phyloP scores from a whole-genome alignment of 495 filamentous ascomycete species.

The Achaetomiella virescens region DNA sequence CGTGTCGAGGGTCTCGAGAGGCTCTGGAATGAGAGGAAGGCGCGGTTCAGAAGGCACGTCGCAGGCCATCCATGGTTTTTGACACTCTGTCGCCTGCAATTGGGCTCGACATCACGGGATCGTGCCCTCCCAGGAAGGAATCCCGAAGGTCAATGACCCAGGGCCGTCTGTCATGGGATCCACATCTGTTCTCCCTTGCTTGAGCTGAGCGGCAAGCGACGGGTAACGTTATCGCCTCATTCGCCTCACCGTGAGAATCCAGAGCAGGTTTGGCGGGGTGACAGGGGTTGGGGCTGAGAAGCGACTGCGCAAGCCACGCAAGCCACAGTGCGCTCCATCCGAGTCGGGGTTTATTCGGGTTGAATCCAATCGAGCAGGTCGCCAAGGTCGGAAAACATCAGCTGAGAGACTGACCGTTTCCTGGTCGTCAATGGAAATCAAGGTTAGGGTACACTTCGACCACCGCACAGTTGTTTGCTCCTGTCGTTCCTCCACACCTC shows the following conservation, averaged over 20 bases:
- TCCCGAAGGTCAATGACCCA: slow-evolving; percentile 7
- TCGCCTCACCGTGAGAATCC: neutral
- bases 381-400: too few species aligned
- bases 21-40: slow-evolving; percentile 1
- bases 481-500: too few species aligned
- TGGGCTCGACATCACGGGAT: slow-evolving; percentile 9
- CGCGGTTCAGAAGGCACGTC: slow-evolving; percentile 1
- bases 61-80: slow-evolving; percentile 10
- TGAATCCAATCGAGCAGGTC: too few species aligned
- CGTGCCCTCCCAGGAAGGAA: neutral
- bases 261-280: neutral
- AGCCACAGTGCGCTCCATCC: slow-evolving; percentile 3
- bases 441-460: too few species aligned
- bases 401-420: too few species aligned
- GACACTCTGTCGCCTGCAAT: slow-evolving; percentile 1
- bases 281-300: neutral
- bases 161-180: slow-evolving; percentile 7
- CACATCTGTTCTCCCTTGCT: neutral
- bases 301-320: slow-evolving; percentile 3
- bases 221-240: slow-evolving; percentile 14
- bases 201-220: slow-evolving; percentile 13
- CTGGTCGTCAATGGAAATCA: too few species aligned
- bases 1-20: neutral
- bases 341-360: too few species aligned
- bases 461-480: too few species aligned